phyloP scores from a whole-genome alignment of 2,329 filamentous ascomycete genomes.

The Trichoderma semiorbis region DNA sequence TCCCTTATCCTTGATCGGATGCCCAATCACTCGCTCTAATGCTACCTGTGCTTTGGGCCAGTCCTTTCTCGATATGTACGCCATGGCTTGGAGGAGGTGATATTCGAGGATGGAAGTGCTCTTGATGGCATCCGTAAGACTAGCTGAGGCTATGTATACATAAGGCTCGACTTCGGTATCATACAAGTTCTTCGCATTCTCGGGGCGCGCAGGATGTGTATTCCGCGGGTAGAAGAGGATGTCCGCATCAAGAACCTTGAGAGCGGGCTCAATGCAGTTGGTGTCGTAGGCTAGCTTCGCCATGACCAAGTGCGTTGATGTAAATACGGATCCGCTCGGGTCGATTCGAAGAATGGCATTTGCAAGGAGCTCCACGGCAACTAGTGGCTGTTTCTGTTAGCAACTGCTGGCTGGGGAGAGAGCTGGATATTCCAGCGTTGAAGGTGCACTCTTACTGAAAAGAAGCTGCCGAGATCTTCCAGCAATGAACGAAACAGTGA shows the following conservation, averaged over 20 bases:
- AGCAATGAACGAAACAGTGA: conserved; percentile 43
- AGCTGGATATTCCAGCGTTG: background rate
- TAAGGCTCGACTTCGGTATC: conserved; percentile 44
- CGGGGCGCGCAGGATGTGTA: conserved; percentile 34
- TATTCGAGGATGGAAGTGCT: conserved; percentile 60
- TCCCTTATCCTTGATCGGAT: conserved; percentile 59
- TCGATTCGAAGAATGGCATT: conserved; percentile 63
- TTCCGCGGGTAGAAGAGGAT: conserved; percentile 61
- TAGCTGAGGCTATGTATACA: conserved; percentile 59
- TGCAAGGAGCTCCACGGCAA: conserved; percentile 45
- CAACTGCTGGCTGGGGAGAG: conserved; percentile 9
- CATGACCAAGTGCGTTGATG: conserved; percentile 57
- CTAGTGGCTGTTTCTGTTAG: conserved; percentile 37
- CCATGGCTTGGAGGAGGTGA: conserved; percentile 61
- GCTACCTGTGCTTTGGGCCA: conserved; percentile 62
- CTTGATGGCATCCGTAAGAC: conserved; percentile 51
- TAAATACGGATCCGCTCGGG: conserved; percentile 63
- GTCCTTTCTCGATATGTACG: conserved; percentile 57
- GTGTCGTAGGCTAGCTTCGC: conserved; percentile 57
- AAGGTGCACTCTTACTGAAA: conserved; percentile 37
- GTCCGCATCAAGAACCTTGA: conserved; percentile 60
- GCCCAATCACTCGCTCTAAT: conserved; percentile 63
- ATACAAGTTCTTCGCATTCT: conserved; percentile 41
- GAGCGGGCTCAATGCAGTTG: conserved; percentile 49
- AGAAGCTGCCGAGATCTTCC: conserved; percentile 37